Percentiles rank a stretch among this genome's conserved stretches.
These are phyloP conservation scores for Talaromyces liani DNA, from an alignment of 495 filamentous ascomycete genomes.

Conservation along the genomic window DNA sequence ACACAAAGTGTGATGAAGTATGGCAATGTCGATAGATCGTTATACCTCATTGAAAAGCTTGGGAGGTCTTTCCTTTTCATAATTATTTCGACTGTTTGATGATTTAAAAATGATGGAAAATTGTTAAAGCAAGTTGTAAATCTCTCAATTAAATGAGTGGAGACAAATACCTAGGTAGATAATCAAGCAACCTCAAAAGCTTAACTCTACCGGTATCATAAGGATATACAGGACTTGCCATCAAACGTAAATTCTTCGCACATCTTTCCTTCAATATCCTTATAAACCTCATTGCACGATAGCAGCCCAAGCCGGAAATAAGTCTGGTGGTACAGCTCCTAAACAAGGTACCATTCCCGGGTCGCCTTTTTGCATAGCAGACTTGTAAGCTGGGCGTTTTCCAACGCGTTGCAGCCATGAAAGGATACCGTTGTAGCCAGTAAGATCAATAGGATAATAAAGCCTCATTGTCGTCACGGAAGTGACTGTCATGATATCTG, in stretches of 20 bases:
- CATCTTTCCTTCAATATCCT: neutral
- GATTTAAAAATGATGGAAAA: neutral
- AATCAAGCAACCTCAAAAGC: neutral
- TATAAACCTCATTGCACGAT: neutral
- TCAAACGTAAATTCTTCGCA: neutral
- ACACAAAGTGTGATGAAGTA: neutral
- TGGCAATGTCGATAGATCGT: neutral
- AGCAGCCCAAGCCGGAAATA: neutral
- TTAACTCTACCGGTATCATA: neutral
- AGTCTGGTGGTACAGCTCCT: constrained; percentile 17
- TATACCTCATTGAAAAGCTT: neutral
- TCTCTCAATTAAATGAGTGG: neutral
- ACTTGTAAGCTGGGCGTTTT: constrained; percentile 31
- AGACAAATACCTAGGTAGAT: neutral
- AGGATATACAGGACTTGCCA: neutral
- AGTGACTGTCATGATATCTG: constrained; percentile 53
- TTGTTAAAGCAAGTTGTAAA: neutral
- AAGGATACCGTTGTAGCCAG: constrained; percentile 33
- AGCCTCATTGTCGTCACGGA: constrained; percentile 48
- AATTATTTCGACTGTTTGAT: neutral
- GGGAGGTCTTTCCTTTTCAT: neutral
- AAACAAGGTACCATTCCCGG: constrained; percentile 25
- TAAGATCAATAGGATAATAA: constrained; percentile 37
- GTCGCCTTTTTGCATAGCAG: constrained; percentile 40
- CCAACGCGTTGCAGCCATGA: constrained; percentile 36